Evolutionary conservation across 306 rosid genomes (phyloP), one percentile per base, ranked within the genome.

Genomic region (Prunus mume): DNA sequence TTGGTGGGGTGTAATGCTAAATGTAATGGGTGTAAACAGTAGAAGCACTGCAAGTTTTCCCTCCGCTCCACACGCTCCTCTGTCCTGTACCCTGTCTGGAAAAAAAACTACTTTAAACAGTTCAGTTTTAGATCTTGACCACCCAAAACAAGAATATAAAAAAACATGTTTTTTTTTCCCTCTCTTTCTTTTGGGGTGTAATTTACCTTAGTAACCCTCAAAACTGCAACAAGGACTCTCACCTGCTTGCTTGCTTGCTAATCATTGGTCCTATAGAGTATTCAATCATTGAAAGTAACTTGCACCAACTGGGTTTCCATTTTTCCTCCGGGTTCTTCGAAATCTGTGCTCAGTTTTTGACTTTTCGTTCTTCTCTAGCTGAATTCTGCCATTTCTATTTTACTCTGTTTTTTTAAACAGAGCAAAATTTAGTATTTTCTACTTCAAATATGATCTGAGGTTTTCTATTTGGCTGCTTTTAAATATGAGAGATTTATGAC

Each of bases 231-330:
- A 52, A 22, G 47, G 79, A 76, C 34, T 76, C 61, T 69, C 79
- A 73, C 84, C 79, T 79, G 79, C 78, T 38, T 38, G 43, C 43
- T 38, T 38, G 43, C 43, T 38, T 38, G 43, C 43, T 38, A 85
- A 84, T 88, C 87, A 56, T 68, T 68, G 57, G 64, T 79, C 79
- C 55, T 68, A 38, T 61, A 57, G 78, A 78, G 77, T 84, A 66
- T 77, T 87, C 91, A 93, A 91, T 91, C 89, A 91, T 90, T 89
- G 90, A 75, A 85, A 47, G 75, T 47, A 17, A 17, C 61, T 47
- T 74, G 18, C 57, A 14, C 50, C 71, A 30, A 25, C 65, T 62
- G 58, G 57, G 30, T 54, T 72, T 74, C 79, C 69, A 22, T 28
- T 25, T 55, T 79, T 84, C 69, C 71, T 65, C 9, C 49, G 27